Base-by-base conservation (phyloP, 371 early-diverging fungal genomes). In the Rhizopus sp. region DNA sequence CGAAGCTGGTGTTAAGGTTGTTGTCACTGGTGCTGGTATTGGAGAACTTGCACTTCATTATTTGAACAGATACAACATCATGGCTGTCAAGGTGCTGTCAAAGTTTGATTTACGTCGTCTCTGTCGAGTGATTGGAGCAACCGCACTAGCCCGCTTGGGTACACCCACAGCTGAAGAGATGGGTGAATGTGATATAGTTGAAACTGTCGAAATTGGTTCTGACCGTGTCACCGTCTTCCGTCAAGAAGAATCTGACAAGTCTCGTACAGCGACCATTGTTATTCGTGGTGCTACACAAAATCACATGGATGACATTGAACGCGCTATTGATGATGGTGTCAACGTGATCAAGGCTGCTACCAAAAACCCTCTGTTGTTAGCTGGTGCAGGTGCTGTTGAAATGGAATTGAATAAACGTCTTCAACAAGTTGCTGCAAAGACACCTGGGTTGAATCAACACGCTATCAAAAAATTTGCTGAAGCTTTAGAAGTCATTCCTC, bases 251-350 rank as follows among this genome's bases (percentile, higher is more conserved):
- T 31, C 50, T 7, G 89, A 88, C 61, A 72, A 73, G 51, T 86
- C 91, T 33, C 91, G 88, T 70, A 94, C 96, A 32, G 91, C 94
- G 37, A 98, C 99, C 13, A 93, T 99, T 68, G 93, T 99, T 23
- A 82, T 99, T 42, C 93, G 99, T 66, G 99, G 99, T 54, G 96
- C 94, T 5, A 99, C 99, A n/a, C 90, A 89, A 73, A 98, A 98
- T 80, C 81, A 89, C 61, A 82, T 99, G 72, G 99, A 98, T 64
- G 99, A 99, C 76, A 82, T 98, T 53, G 99, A 99, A 77, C 92
- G 99, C 58, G 97, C 98, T 32, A 81, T 99, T 33, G 97, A 99
- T 75, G 99, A 98, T 65, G 99, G 97, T 73, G 94, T 99, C 57
- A 98, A 97, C 69, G 88, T 89, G 40, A 88, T 99, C 61, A 99